Percentiles rank a stretch among this genome's conserved stretches.
These are phyloP conservation scores for Anacardium occidentale DNA, from an alignment of 345 rosid species.

Conservation along the genomic window DNA sequence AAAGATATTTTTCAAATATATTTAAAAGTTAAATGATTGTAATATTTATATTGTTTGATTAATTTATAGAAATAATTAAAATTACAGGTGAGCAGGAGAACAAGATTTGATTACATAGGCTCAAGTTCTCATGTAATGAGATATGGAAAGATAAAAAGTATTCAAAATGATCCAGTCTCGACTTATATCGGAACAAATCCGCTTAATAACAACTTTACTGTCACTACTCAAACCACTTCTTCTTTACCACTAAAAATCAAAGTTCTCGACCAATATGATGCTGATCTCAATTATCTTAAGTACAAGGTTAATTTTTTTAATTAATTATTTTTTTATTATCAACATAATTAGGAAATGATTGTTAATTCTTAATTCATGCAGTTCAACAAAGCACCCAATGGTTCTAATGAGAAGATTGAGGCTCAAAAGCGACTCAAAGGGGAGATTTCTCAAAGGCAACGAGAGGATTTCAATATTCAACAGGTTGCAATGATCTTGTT, in stretches of 20 bases:
- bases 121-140: conserved; percentile 52
- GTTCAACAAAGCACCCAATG: background rate
- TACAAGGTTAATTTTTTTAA: conserved; percentile 26
- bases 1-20: too few relatives aligned
- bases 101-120: conserved; percentile 21
- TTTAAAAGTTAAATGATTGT: background rate
- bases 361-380: too few relatives aligned
- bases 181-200: conserved; percentile 47
- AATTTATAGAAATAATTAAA: background rate
- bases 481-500: conserved; percentile 26
- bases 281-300: conserved; percentile 38
- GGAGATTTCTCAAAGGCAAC: conserved; percentile 28
- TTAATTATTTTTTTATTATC: background rate
- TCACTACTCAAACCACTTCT: background rate
- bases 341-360: too few relatives aligned
- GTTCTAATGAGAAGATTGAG: conserved; percentile 39
- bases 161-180: conserved; percentile 30
- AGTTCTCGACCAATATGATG: conserved; percentile 38
- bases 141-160: conserved; percentile 40
- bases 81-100: conserved; percentile 45
- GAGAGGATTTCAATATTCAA: conserved; percentile 40
- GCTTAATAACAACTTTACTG: conserved; percentile 16
- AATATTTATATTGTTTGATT: background rate
- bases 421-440: conserved; percentile 35
- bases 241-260: conserved; percentile 8